Evolutionary conservation across 352 stramenopile genomes (phyloP).

Genomic region (Saprolegnia parasitica): DNA sequence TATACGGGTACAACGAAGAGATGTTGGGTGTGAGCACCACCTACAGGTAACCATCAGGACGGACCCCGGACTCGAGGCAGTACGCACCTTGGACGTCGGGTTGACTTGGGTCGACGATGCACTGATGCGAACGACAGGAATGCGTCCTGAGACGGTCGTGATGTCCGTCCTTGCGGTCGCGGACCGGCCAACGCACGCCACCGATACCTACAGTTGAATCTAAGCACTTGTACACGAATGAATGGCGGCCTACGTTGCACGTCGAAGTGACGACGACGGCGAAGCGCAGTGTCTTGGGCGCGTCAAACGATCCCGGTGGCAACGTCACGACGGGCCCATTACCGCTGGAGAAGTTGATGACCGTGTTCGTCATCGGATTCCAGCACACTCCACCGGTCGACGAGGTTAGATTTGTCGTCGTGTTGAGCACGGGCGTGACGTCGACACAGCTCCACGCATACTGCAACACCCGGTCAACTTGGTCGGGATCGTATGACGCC

Average conservation of each 20-base stretch:
- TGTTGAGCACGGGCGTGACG: constrained; percentile 36
- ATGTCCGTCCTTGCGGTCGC: constrained; percentile 31
- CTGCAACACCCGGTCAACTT: constrained; percentile 33
- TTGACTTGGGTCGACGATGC: constrained; percentile 44
- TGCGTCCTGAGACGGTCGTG: constrained; percentile 46
- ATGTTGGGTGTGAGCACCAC: constrained; percentile 39
- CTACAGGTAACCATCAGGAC: constrained; percentile 23
- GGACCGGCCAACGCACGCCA: neutral
- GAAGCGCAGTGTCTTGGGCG: constrained; percentile 54
- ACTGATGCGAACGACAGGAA: constrained; percentile 41
- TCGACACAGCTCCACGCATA: constrained; percentile 57
- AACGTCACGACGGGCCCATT: constrained; percentile 28
- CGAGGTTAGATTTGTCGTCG: neutral
- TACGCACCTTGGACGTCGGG: constrained; percentile 31
- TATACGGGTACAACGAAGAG: constrained; percentile 62
- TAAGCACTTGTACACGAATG: neutral
- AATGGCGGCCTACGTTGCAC: constrained; percentile 6
- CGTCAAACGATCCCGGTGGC: constrained; percentile 36
- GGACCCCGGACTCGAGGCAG: neutral
- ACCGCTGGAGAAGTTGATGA: constrained; percentile 19
- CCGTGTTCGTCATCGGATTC: constrained; percentile 30
- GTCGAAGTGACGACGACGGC: constrained; percentile 34
- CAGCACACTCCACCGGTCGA: constrained; percentile 25
- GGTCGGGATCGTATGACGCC: constrained; percentile 48
- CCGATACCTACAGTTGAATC: neutral